Base-by-base conservation (phyloP, 148 eudicot genomes). In the Vaccinium vitisidaea region DNA sequence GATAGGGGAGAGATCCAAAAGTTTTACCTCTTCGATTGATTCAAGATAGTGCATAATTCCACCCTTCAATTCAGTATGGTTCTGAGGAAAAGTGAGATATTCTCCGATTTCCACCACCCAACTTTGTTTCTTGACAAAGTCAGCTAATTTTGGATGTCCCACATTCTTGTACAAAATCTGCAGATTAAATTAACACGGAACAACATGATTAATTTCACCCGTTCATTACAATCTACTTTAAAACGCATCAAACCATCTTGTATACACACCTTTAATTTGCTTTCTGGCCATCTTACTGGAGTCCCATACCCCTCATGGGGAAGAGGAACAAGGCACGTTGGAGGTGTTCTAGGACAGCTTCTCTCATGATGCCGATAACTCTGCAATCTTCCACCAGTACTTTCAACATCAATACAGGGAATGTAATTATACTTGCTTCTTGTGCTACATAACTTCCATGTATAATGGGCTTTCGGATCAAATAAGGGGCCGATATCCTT, bases 301-400 rank as follows among this genome's bases (percentile, higher is more conserved):
- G 88, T 89, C 80, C n/a, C 92, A 88, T 97, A 97, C 59, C 99
- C 98, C 74, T 92, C 92, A 54, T 36, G 90, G 32, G 98, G 99
- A 87, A 95, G 96, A 73, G 98, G 98, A 67, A 95, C 99, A 63
- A 97, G 95, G 88, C 99, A 97, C 98, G 92, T 91, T 49, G 92
- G 92, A 83, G 96, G 89, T 5, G 84, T 74, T 80, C 83, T 87
- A 80, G 98, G 98, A 82, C 99, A 97, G 75, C 96, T 92, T 86
- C 98, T 89, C 86, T 97, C 99, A 59, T 89, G 93, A 87, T 95
- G 98, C 81, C 99, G 88, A 79, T 92, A 94, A 80, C 89, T 90
- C 81, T 90, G 95, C 83, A 90, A 49, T 83, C 87, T 95, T 76
- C 90, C 87, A 25, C 79, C 87, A 8, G 89, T 83, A 85, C 86